Evolutionary conservation across 305 asterid species (phyloP), one percentile per base, ranked within the genome.

Genomic region (Fraxinus nigra): DNA sequence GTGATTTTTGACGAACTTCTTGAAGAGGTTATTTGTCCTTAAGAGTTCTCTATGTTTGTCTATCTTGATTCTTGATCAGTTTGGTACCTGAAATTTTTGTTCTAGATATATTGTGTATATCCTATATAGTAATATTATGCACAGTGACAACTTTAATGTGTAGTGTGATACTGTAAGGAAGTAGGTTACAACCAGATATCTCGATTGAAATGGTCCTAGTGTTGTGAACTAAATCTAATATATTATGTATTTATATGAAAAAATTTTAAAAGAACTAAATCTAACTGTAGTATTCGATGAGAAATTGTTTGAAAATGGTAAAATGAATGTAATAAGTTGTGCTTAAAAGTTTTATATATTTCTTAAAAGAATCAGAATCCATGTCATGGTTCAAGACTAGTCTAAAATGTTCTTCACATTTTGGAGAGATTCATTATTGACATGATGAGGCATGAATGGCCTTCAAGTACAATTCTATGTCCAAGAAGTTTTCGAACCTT

Each of bases 1-100:
- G 38, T 87, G 83, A 87, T 94, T 28, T 89, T 94, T 40, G 79
- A 80, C 54, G 93, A 93, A 67, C 86, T 95, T 38, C 18, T 93
- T 54, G 92, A 91, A 75, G 98, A 95, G 78, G 65, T 87, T 16
- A 63, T 84, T 3, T 59, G 24, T 87, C 84, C 78, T 72, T 90
- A 35, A 46, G 84, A 89, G 61, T 22, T 6, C 54, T 51, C 34
- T 54, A 16, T 54, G 7, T 51, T n/a, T n/a, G 9, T 54, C 70
- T 59, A 20, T 6, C 70, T 18, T 7, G 13, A 59, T 59, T 67
- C 74, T 26, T 5, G 73, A 26, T 65, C 18, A 3, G 73, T 65
- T 67, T 28, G 74, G n/a, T 22, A 22, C 4, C 20, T 28, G 8
- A 63, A 63, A 2, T 63, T 63, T 63, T 24, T 24, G 37, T 11